phyloP scores from a whole-genome alignment of 2,329 filamentous ascomycete genomes.

The Aspergillus luchuensis region DNA sequence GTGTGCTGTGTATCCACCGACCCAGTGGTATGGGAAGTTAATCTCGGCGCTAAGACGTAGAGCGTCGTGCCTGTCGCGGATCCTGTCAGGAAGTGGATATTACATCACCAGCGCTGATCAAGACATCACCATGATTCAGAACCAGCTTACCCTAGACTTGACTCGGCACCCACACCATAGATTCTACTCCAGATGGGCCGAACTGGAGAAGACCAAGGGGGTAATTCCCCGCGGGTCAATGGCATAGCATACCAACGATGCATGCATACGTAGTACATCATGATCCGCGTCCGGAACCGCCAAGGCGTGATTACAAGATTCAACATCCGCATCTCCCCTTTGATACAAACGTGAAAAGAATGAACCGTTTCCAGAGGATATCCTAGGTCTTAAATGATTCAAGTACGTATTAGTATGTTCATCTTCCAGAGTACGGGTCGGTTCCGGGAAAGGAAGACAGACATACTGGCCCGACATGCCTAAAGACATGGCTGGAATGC shows the following conservation, averaged over 20 bases:
- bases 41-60: too few relatives aligned
- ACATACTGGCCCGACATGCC: background rate
- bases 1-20: too few relatives aligned
- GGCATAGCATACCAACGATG: too few relatives aligned
- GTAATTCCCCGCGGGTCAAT: too few relatives aligned
- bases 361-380: background rate
- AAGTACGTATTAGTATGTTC: background rate
- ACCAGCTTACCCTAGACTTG: too few relatives aligned
- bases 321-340: too few relatives aligned
- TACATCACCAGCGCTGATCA: background rate
- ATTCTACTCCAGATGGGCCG: too few relatives aligned
- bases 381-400: background rate
- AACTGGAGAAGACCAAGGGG: too few relatives aligned
- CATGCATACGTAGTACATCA: background rate
- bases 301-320: background rate
- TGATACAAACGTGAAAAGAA: background rate
- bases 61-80: too few relatives aligned
- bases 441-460: background rate
- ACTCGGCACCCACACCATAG: background rate
- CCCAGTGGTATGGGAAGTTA: background rate
- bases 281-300: background rate
- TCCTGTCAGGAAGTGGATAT: background rate
- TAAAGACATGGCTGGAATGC: background rate
- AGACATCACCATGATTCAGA: background rate
- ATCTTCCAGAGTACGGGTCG: too few relatives aligned